A percentile compares a stretch with the other conserved stretches of the same genome.
phyloP scores from a whole-genome alignment of 2,329 filamentous ascomycete genomes.

The Fusarium dlaminii region DNA sequence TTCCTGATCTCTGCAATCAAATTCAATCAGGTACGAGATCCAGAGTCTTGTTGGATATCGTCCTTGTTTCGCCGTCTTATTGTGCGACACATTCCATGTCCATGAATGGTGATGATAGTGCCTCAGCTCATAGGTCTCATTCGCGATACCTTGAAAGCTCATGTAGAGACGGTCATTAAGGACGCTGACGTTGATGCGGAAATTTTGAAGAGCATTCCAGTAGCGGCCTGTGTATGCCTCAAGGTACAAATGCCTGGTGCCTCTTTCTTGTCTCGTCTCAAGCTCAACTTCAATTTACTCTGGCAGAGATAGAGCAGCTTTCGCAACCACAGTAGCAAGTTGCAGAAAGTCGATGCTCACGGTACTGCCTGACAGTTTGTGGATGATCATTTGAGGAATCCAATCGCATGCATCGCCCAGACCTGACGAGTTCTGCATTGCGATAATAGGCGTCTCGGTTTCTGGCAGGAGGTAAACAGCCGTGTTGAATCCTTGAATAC shows the following conservation, averaged over 20 bases:
- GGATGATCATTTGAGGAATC: background rate
- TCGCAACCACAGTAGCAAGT: background rate
- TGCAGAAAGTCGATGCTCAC: background rate
- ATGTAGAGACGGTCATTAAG: accelerated
- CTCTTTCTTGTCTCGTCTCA: background rate
- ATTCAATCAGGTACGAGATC: background rate
- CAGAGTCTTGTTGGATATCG: background rate
- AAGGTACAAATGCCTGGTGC: background rate
- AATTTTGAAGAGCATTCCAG: background rate
- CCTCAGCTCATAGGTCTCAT: background rate
- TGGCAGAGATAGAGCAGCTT: background rate
- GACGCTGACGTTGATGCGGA: accelerated
- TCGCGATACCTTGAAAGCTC: background rate
- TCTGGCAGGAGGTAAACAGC: background rate
- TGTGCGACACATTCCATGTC: background rate
- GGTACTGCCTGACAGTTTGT: background rate
- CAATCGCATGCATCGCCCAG: background rate
- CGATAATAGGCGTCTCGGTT: background rate
- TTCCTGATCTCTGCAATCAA: background rate
- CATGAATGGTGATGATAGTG: background rate
- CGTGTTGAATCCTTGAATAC: background rate
- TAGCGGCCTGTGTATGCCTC: background rate
- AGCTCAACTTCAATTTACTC: background rate
- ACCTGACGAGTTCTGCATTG: background rate
- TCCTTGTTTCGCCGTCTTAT: background rate